Evolutionary conservation across 176 grass and related monocot species (phyloP), one percentile per base, ranked within the genome.

Genomic region (Stipa capillata): DNA sequence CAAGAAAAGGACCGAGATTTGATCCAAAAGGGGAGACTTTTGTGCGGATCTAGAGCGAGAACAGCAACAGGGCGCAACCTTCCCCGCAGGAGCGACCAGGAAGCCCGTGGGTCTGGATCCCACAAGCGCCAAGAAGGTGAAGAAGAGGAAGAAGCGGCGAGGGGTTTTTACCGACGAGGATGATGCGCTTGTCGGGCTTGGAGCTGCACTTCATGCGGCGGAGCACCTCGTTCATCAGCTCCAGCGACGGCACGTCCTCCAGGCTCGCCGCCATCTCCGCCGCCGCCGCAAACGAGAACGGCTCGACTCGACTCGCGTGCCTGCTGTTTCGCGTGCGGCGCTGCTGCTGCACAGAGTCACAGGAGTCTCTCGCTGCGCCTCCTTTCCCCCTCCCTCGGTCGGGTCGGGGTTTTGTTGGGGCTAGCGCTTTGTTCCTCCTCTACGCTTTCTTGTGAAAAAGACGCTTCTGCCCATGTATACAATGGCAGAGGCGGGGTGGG

Each of bases 211-310:
- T 98, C 90, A 89, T 85, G 42, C 92, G 91, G 78, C 83, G 92
- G 69, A 98, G 95, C 55, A 98, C 83, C 92, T 98, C 95, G 80
- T 86, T 82, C 90, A 94, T 98, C 85, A 98, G 85, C 87, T 98
- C 90, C 56, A 93, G 14, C 85, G 96, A 94, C 53, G 96, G 85
- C 15, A 94, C 92, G 14, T 98, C 96, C 90, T 94, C 92, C 45
- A 98, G 82, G 45, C 84, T 94, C 69, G 73, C 85, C 90, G 89
- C 91, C 82, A 55, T 76, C 78, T 16, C 73, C 58, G 28, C 33
- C 79, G 8, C 65, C 35, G 50, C 63, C 74, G 31, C 24, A 28
- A 45, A 55, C 25, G n/a, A 17, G 55, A 13, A 31, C 10, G 62
- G 24, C 29, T 69, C 28, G 12, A 20, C 3, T 67, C 23, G 17